Evolutionary conservation across 352 stramenopile genomes (phyloP), one percentile per base, ranked within the genome.

Genomic region (Pseudoperonospora humuli): DNA sequence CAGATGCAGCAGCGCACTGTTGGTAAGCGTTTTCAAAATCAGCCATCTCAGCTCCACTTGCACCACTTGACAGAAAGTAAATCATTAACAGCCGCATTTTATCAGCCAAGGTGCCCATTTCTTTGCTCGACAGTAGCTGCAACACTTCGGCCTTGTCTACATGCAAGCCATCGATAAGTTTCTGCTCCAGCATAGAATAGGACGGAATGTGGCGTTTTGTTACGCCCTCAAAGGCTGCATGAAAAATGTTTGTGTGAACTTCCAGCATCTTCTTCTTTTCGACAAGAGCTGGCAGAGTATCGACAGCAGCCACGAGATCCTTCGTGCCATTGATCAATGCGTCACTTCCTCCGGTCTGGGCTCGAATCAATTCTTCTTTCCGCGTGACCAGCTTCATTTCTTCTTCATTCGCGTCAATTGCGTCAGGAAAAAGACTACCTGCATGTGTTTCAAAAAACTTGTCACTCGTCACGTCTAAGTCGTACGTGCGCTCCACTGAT

Each of bases 261-360:
- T 93, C 80, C 19, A 93, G 62, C 75, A 87, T 86, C 45, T 90
- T 92, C 57, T 93, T 93, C 65, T 90, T 89, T 46, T 90, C 80
- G 15, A 93, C 65, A 10, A 93, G 70, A 33, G 66, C 70, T 5
- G 80, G 80, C 9, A 93, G 48, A 17, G 80, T 93, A 43, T 93
- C 80, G 2, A 93, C 80, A n/a, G 79, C 77, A 19, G 75, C 77
- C 11, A 86, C 77, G 2, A 93, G 52, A 43, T 93, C 80, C 39
- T 93, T 89, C 1, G 79, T 92, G 19, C 79, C 75, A 39, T 84
- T 86, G 39, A 74, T 45, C n/a, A 89, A 39, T 2, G 75, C 50
- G 15, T 86, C 73, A 40, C 56, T 74, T 13, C 73, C 73, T 19
- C 78, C 76, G n/a, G 78, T 86, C 44, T 81, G 65, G 9, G 75